Base-by-base conservation (phyloP, 345 rosid genomes). In the Populus ilicifolia region DNA sequence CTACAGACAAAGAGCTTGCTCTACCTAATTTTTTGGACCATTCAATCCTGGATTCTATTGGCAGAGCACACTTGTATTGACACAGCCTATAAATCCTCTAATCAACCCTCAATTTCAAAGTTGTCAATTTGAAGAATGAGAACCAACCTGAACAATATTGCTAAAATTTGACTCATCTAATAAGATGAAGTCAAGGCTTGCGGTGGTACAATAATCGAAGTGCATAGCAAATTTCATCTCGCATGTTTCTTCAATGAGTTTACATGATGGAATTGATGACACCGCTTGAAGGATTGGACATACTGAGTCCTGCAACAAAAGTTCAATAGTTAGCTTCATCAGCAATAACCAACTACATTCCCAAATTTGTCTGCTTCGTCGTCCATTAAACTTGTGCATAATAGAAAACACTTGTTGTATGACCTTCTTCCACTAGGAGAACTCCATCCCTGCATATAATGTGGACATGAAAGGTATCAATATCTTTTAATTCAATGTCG, bases 381-480 rank as follows among this genome's bases (percentile, higher is more conserved):
- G 90, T 88, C 98, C 89, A 89, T 83, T 88, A 89, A 94, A 94
- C 89, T 94, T 85, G 96, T 88, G 88, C 94, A 93, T 89, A 95
- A 95, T 90, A 96, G 89, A 89, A 90, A 90, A 89, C 81, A 86
- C 85, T 85, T 78, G 98, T 83, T 80, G 96, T 86, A 79, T 87
- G 97, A 92, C 87, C 97, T 80, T 86, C 96, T 87, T 90, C 97
- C 93, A 87, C 70, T 87, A 93, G 82, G 85, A 90, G 90, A 90
- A 91, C 97, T 83, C 97, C 98, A 85, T 86, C 92, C 98, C 99
- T 96, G 98, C 98, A 94, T 87, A 85, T 90, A 88, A 92, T 90
- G 89, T 90, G 90, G 82, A 94, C 91, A 96, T 79, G 90, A 90
- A 90, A 90, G 76, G 88, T 77, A 87, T 96, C 85, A 96, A 93